phyloP scores from a whole-genome alignment of 2,329 filamentous ascomycete genomes.

The Colletotrichum siamense region DNA sequence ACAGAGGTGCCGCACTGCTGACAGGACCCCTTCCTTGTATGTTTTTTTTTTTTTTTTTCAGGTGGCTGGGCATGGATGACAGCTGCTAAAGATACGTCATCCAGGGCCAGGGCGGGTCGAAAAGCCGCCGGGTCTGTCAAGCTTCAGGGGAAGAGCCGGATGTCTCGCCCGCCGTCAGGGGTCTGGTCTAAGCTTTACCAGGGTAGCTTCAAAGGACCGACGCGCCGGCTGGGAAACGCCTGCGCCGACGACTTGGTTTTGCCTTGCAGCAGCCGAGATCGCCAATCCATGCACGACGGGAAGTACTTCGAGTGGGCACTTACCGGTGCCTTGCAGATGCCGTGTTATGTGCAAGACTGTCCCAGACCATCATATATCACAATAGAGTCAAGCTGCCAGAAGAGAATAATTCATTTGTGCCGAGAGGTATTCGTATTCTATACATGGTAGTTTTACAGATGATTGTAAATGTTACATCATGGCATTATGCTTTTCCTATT shows the following conservation, averaged over 20 bases:
- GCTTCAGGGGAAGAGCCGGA: background rate
- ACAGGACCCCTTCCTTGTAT: background rate
- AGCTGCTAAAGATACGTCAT: background rate
- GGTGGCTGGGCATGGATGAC: background rate
- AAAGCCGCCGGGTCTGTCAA: background rate
- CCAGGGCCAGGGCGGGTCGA: background rate
- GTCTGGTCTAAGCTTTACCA: background rate
- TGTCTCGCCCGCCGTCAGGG: slow-evolving; percentile 1
- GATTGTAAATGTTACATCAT: background rate
- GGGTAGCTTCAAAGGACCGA: background rate
- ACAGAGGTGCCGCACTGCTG: background rate
- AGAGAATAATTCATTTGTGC: background rate
- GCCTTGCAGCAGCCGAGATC: background rate
- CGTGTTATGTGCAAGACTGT: background rate
- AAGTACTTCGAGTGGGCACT: background rate
- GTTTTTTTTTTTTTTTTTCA: background rate
- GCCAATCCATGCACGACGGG: background rate
- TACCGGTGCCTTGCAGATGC: background rate
- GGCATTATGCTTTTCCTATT: background rate
- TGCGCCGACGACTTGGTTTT: background rate
- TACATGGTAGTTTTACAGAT: background rate
- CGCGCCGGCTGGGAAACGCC: background rate
- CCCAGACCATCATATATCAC: background rate
- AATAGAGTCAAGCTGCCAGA: background rate
- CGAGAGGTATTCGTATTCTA: background rate